Percentiles rank a stretch among this genome's conserved stretches.
These are phyloP conservation scores for Chaetoscypha palmicola DNA, from an alignment of 2,329 filamentous ascomycete genomes.

Conservation along the genomic window DNA sequence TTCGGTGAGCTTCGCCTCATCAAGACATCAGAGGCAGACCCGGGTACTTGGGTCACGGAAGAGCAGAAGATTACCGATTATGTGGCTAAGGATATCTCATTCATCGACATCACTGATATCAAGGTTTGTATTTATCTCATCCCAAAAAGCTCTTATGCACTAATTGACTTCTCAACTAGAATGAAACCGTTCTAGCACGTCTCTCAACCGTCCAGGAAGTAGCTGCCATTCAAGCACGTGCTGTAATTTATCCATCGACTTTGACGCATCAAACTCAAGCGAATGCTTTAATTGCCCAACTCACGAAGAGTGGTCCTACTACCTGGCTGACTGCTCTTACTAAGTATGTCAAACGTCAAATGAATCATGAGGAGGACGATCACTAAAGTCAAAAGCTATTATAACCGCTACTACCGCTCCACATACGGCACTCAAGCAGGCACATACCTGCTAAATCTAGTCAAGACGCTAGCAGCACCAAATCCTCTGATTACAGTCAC, in stretches of 20 bases:
- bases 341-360: constrained; percentile 6
- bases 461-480: constrained; percentile 3
- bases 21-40: constrained; percentile 12
- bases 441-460: constrained; percentile 5
- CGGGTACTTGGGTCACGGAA: constrained; percentile 12
- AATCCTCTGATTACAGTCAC: constrained; percentile 8
- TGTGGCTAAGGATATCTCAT: constrained; percentile 12
- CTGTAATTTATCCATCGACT: constrained; percentile 10
- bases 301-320: constrained; percentile 7
- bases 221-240: neutral
- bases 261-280: constrained; percentile 7
- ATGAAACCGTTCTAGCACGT: neutral
- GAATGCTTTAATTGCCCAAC: constrained; percentile 8
- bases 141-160: neutral
- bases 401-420: constrained; percentile 10
- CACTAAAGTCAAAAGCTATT: no score
- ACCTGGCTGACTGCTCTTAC: constrained; percentile 8
- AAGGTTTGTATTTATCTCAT: neutral
- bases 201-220: neutral
- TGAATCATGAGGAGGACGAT: no score
- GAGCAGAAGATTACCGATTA: constrained; percentile 13
- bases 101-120: constrained; percentile 17
- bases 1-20: constrained; percentile 8
- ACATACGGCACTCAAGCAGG: constrained; percentile 6
- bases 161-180: neutral